phyloP scores from a whole-genome alignment of 2,329 filamentous ascomycete species.

The Pseudovirgaria hyperparasitica region DNA sequence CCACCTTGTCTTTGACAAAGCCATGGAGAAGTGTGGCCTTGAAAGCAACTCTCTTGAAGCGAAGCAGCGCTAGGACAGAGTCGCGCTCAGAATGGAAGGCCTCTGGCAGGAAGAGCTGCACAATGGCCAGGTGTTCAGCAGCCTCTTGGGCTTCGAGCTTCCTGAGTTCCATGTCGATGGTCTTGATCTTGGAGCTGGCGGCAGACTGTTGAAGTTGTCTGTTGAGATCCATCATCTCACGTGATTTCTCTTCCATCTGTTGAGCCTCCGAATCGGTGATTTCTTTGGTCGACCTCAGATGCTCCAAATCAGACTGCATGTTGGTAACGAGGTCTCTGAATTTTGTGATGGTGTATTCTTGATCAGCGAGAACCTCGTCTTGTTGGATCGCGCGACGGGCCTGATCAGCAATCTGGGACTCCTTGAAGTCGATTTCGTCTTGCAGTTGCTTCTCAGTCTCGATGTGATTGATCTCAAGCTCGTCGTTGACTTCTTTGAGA shows the following conservation, averaged over 20 bases:
- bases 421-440: slow-evolving; percentile 82
- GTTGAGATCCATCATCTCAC: slow-evolving; percentile 94
- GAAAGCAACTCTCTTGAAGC: slow-evolving; percentile 75
- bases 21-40: slow-evolving; percentile 69
- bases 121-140: slow-evolving; percentile 73
- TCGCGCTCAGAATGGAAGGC: slow-evolving; percentile 36
- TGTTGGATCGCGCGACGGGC: slow-evolving; percentile 59
- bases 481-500: slow-evolving; percentile 84
- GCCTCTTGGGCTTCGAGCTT: slow-evolving; percentile 83
- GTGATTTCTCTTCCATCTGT: slow-evolving; percentile 74
- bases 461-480: slow-evolving; percentile 84
- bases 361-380: slow-evolving; percentile 68
- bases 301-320: slow-evolving; percentile 75
- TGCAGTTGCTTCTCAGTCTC: slow-evolving; percentile 92
- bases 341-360: slow-evolving; percentile 77
- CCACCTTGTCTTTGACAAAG: slow-evolving; percentile 64
- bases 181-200: slow-evolving; percentile 84
- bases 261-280: slow-evolving; percentile 88
- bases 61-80: slow-evolving; percentile 68
- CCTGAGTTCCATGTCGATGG: slow-evolving; percentile 79
- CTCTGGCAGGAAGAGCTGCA: slow-evolving; percentile 80
- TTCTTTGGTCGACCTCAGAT: slow-evolving; percentile 83
- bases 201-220: slow-evolving; percentile 85
- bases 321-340: slow-evolving; percentile 83
- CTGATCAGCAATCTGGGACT: slow-evolving; percentile 73